Conservation (phyloP, 176 grass and related monocot species). For the Oryza rufipogon region DNA sequence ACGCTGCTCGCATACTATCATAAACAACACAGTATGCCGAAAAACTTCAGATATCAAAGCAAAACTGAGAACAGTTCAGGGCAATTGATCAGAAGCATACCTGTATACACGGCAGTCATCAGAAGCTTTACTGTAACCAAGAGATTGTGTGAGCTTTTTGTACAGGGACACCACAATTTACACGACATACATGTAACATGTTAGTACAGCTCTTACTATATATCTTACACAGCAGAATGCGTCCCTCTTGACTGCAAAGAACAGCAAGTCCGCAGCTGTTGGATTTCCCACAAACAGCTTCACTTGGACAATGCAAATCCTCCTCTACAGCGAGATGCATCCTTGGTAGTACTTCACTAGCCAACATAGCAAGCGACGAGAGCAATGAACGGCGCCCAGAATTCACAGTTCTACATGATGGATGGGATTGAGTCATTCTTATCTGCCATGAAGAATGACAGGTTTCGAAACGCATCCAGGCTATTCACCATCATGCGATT, state of each 20-base stretch:
- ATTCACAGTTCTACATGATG: constrained; percentile 44
- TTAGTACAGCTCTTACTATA: constrained; percentile 45
- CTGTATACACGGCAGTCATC: background rate
- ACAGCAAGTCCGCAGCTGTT: constrained; percentile 35
- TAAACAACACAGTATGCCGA: too few relatives aligned
- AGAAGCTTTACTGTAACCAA: constrained; percentile 62
- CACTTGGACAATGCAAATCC: constrained; percentile 39
- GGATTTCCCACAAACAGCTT: constrained; percentile 41
- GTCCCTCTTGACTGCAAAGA: constrained; percentile 11
- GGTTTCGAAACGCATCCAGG: constrained; percentile 79
- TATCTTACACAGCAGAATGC: constrained; percentile 48
- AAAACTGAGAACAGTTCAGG: background rate
- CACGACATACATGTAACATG: constrained; percentile 40
- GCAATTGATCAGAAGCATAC: background rate
- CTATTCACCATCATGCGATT: constrained; percentile 83
- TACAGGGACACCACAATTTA: constrained; percentile 52
- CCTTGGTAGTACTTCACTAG: constrained; percentile 18
- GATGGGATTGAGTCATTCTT: constrained; percentile 58
- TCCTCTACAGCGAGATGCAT: constrained; percentile 26
- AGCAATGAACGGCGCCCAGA: background rate
- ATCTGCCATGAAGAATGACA: constrained; percentile 59
- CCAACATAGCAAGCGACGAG: constrained; percentile 16
- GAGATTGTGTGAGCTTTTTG: constrained; percentile 45
- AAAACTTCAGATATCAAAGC: background rate
- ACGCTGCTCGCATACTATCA: too few relatives aligned